Evolutionary conservation across 345 rosid genomes (phyloP).

Genomic region (Turritis glabra): DNA sequence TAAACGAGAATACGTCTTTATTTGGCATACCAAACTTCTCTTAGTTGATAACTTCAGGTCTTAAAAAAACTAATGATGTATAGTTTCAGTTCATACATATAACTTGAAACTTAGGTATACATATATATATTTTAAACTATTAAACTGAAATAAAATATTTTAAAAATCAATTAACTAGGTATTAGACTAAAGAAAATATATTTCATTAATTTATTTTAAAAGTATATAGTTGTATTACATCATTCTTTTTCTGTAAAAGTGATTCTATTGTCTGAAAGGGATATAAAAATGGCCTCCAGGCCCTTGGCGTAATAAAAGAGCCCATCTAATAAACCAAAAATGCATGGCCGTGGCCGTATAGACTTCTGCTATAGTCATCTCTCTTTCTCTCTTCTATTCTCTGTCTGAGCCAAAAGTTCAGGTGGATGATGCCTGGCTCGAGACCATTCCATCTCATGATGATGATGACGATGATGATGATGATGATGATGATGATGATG

Average conservation of each 20-base stretch:
- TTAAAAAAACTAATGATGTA: background rate
- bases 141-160: too few relatives aligned
- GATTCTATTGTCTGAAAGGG: too few relatives aligned
- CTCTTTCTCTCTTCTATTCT: slow-evolving; percentile 15
- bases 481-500: slow-evolving; percentile 42
- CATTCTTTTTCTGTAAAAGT: too few relatives aligned
- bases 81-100: background rate
- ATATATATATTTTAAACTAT: too few relatives aligned
- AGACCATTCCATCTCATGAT: slow-evolving; percentile 43
- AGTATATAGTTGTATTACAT: too few relatives aligned
- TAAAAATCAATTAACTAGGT: too few relatives aligned
- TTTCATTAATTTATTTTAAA: too few relatives aligned
- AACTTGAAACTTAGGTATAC: slow-evolving; percentile 25
- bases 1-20: slow-evolving; percentile 8
- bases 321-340: slow-evolving; percentile 22
- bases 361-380: background rate
- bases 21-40: slow-evolving; percentile 20
- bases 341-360: slow-evolving; percentile 42
- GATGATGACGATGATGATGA: slow-evolving; percentile 44
- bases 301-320: slow-evolving; percentile 20
- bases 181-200: too few relatives aligned
- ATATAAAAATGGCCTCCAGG: background rate
- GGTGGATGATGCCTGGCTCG: slow-evolving; percentile 90
- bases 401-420: slow-evolving; percentile 48
- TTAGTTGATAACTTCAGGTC: background rate